Conservation (phyloP, 257 asterid genomes). For the Linderniella brevidens region DNA sequence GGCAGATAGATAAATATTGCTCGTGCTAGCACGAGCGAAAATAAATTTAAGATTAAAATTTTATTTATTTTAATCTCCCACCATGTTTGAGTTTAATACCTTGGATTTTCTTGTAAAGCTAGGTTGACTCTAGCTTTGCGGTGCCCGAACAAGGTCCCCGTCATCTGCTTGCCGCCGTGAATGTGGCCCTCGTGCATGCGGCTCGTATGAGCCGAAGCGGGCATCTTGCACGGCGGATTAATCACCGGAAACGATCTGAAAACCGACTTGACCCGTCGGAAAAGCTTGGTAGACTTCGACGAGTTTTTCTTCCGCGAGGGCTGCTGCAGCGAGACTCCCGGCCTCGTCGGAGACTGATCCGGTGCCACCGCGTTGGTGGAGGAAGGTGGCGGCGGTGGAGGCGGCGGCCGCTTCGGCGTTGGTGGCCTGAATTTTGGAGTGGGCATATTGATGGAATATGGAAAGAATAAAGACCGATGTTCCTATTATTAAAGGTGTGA, state of each 20-base stretch:
- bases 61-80: too few species aligned
- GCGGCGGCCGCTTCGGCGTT: conserved; percentile 3
- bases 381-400: conserved; percentile 16
- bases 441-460: neutral
- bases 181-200: conserved; percentile 46
- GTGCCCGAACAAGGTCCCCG: conserved; percentile 72
- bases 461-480: too few species aligned
- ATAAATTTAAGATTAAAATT: too few species aligned
- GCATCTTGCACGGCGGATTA: conserved; percentile 80
- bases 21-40: too few species aligned
- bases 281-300: conserved; percentile 34
- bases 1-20: too few species aligned
- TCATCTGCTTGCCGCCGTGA: conserved; percentile 69
- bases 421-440: neutral
- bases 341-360: conserved; percentile 13
- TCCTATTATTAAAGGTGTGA: too few species aligned
- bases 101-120: conserved; percentile 58
- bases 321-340: conserved; percentile 21
- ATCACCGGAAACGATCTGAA: conserved; percentile 76
- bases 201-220: conserved; percentile 22
- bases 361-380: conserved; percentile 29
- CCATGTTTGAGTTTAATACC: conserved; percentile 9
- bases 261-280: conserved; percentile 50
- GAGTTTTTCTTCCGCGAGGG: conserved; percentile 30
- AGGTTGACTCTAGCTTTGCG: conserved; percentile 56